Evolutionary conservation across 805 yeast genomes (phyloP).

Genomic region (Saturnispora sekii): DNA sequence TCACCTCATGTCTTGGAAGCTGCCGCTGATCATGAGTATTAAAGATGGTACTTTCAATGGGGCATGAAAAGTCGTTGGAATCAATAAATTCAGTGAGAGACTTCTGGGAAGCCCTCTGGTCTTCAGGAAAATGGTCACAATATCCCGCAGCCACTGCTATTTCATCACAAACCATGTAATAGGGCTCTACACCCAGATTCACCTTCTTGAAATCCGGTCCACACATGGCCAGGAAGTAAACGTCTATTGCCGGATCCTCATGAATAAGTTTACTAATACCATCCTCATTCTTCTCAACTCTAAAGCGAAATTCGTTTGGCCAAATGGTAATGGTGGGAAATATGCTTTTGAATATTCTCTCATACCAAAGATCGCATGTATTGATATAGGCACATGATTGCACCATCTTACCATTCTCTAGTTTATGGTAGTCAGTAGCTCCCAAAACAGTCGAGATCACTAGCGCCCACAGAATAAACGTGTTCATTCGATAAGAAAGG

Average conservation of each 20-base stretch:
- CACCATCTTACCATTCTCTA: constrained; percentile 16
- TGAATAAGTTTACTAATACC: too few relatives aligned
- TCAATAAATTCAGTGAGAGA: constrained; percentile 17
- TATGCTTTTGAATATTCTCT: neutral
- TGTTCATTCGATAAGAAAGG: neutral
- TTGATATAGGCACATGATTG: constrained; percentile 27
- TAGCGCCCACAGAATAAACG: too few relatives aligned
- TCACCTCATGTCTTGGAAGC: constrained; percentile 13
- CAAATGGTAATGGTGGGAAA: neutral
- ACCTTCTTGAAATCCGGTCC: constrained; percentile 20
- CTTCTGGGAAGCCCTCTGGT: constrained; percentile 7
- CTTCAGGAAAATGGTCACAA: constrained; percentile 17
- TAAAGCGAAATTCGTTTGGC: neutral
- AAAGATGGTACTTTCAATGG: constrained; percentile 16
- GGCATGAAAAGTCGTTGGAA: constrained; percentile 8
- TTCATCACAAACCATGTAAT: constrained; percentile 21
- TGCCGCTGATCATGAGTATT: constrained; percentile 1
- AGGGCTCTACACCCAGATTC: constrained; percentile 18
- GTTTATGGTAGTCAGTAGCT: constrained; percentile 14
- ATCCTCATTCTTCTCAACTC: neutral
- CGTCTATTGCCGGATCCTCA: neutral
- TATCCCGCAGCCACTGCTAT: constrained; percentile 15
- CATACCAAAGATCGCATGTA: constrained; percentile 14
- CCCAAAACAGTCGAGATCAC: neutral
- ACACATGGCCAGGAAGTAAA: constrained; percentile 19